Evolutionary conservation across 163 green algal species (phyloP).

Genomic region (Coccomyxa subellipsoidea): DNA sequence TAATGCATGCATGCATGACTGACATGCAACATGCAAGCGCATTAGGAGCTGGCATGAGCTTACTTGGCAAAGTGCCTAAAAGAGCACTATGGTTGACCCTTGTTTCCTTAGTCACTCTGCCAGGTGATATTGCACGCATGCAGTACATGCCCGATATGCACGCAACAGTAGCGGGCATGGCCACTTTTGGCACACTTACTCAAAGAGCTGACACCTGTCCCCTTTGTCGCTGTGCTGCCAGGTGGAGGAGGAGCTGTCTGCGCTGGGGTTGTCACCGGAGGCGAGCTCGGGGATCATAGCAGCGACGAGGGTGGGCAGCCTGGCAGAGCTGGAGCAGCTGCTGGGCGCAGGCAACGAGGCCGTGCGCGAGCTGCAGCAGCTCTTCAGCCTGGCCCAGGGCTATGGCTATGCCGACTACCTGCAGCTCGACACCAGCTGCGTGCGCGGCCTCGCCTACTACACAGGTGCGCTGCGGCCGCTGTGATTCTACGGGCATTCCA

Average conservation of each 20-base stretch:
- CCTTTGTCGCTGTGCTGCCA: not conserved
- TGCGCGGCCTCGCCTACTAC: conserved; percentile 97
- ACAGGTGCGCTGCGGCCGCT: conserved; percentile 64
- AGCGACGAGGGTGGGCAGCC: conserved; percentile 46
- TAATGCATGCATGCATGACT: no score
- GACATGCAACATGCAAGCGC: no score
- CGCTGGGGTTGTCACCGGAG: conserved; percentile 48
- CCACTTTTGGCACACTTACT: no score
- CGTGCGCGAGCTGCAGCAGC: conserved; percentile 62
- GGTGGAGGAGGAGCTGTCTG: conserved; percentile 70
- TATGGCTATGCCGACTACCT: conserved; percentile 87
- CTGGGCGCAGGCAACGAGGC: conserved; percentile 64
- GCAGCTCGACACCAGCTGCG: conserved; percentile 88
- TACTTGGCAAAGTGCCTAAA: no score
- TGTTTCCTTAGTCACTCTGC: no score
- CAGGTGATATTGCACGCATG: no score
- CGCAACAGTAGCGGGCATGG: no score
- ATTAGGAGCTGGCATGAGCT: no score
- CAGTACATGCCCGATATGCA: no score
- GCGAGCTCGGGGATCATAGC: conserved; percentile 68
- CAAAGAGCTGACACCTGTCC: no score
- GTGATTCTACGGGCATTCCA: no score
- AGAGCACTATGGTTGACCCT: no score
- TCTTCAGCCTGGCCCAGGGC: conserved; percentile 81
- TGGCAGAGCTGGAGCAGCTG: conserved; percentile 65